Percentiles rank a stretch among this genome's conserved stretches.
These are phyloP conservation scores for Cyclospora cayetanensis DNA, from an alignment of 169 alveolate genomes.

Conservation along the genomic window DNA sequence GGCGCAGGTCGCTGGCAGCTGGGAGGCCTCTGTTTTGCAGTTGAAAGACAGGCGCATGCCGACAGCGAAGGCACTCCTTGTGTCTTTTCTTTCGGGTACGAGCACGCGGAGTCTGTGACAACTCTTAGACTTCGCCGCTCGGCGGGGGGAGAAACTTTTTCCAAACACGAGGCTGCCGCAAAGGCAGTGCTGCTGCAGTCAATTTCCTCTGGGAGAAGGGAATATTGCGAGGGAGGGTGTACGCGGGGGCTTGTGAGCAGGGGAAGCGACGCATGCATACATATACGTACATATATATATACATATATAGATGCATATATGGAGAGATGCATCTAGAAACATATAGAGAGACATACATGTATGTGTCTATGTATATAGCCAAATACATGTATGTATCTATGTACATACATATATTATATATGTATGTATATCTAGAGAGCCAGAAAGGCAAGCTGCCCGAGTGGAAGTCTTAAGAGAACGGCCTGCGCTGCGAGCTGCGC, in stretches of 20 bases:
- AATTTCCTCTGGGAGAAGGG: too few relatives aligned
- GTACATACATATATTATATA: neutral
- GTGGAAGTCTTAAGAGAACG: neutral
- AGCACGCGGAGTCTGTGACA: too few relatives aligned
- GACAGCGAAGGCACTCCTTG: neutral
- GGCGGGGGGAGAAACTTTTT: too few relatives aligned
- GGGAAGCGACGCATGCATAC: neutral
- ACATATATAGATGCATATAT: neutral
- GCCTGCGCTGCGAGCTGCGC: neutral
- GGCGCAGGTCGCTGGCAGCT: constrained; percentile 47
- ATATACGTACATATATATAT: neutral
- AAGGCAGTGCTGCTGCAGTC: too few relatives aligned
- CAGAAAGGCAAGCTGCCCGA: neutral
- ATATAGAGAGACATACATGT: neutral
- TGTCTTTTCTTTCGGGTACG: constrained; percentile 4
- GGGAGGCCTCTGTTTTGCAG: constrained; percentile 49
- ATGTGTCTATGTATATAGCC: neutral
- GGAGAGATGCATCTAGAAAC: neutral
- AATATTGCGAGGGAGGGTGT: too few relatives aligned
- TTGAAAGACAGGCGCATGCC: neutral
- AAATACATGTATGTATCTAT: too few relatives aligned
- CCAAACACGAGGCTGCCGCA: too few relatives aligned
- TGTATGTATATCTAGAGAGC: too few relatives aligned
- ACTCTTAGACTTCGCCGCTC: too few relatives aligned
- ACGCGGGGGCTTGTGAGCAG: too few relatives aligned